phyloP scores from a whole-genome alignment of 164 flowering plant genomes.

The Echeveria elegans region DNA sequence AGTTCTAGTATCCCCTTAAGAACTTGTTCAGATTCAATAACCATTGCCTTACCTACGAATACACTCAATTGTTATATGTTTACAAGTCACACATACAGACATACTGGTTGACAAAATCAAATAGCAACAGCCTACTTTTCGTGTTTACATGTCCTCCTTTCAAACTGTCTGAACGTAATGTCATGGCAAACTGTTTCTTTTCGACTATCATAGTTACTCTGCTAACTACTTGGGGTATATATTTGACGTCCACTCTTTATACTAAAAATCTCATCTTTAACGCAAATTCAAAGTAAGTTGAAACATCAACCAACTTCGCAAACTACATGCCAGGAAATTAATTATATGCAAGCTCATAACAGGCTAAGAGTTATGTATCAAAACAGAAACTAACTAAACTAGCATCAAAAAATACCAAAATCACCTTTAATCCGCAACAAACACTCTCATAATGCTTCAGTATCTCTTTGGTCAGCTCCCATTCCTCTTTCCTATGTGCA shows the following conservation, averaged over 20 bases:
- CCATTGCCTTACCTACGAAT: conserved; percentile 47
- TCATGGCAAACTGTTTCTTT: too few relatives aligned
- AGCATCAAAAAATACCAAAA: background rate
- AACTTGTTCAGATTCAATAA: conserved; percentile 50
- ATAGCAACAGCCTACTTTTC: too few relatives aligned
- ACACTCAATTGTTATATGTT: background rate
- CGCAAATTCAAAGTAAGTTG: background rate
- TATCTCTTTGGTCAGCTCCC: conserved; percentile 31
- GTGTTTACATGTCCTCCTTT: too few relatives aligned
- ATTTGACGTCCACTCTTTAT: too few relatives aligned
- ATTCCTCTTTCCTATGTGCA: conserved; percentile 50
- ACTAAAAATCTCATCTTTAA: background rate
- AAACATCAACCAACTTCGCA: background rate
- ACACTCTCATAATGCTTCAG: conserved; percentile 38
- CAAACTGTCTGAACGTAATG: too few relatives aligned
- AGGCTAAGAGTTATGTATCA: background rate
- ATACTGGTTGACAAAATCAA: too few relatives aligned
- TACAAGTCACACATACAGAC: too few relatives aligned
- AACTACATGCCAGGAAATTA: background rate
- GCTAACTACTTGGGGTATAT: background rate
- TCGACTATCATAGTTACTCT: background rate
- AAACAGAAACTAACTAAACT: background rate
- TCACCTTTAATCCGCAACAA: conserved; percentile 52
- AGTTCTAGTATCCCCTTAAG: conserved; percentile 57
- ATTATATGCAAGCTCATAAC: background rate